Evolutionary conservation across 2,329 filamentous ascomycete genomes (phyloP), one percentile per base, ranked within the genome.

Genomic region (Fusarium stilboides): DNA sequence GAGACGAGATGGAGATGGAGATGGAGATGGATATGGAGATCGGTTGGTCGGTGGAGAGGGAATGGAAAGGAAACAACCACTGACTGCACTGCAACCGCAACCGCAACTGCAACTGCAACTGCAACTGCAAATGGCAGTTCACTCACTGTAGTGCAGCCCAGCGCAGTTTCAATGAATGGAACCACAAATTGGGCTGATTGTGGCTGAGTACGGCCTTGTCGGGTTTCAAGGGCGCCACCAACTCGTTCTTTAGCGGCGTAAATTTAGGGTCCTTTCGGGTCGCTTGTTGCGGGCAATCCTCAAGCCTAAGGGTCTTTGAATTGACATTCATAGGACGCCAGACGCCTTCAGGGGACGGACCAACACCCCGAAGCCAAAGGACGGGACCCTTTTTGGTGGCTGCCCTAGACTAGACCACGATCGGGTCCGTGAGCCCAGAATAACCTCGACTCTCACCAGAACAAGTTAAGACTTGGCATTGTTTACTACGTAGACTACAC

Each of bases 181-280:
- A 61, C 44, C 33, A 57, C 37, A 62, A 46, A 47, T 71, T 69
- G 65, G 50, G 68, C 55, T 71, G 64, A 62, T 51, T 71, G 68
- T 71, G 68, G 68, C 68, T 71, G 68, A 71, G 65, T 42, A 26
- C 22, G 31, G 39, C 34, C 60, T 44, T 62, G 43, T 44, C 43
- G 53, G 61, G 59, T 64, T 58, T 45, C 46, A 54, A 66, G 43
- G 36, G 47, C 34, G 56, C 59, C 49, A 64, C 54, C 37, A 58
- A 52, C 52, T 64, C 37, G 34, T 64, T 63, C 61, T 58, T 52
- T 64, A 64, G 44, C 24, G 43, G 46, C 31, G 33, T 40, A n/a
- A 50, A 44, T 43, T 56, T 61, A 52, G 34, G 34, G 34, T 36
- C 34, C 34, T 43, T 8, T 55, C 28, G 28, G 28, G 26, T 28